Evolutionary conservation across 352 stramenopile genomes (phyloP).

Genomic region (Phytopythium oedochilum): DNA sequence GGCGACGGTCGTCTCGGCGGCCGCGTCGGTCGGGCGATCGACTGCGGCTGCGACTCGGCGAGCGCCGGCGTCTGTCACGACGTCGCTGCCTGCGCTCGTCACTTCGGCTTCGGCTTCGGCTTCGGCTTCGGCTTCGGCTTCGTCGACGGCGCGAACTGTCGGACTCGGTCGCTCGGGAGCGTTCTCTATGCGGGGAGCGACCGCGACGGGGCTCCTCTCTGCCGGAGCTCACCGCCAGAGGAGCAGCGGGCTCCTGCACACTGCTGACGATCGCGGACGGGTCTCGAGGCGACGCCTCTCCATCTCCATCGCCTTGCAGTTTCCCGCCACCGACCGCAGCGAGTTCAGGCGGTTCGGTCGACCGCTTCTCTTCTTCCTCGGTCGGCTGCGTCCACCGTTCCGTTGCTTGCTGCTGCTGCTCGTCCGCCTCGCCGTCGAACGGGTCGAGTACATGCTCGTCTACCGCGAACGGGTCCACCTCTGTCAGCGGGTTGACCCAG

Average conservation of each 20-base stretch:
- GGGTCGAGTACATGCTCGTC: constrained; percentile 34
- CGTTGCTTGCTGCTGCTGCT: not conserved
- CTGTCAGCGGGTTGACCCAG: constrained; percentile 73
- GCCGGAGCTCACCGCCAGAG: not conserved
- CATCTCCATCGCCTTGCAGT: not conserved
- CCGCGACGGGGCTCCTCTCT: not conserved
- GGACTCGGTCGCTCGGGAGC: not conserved
- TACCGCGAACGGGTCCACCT: constrained; percentile 57
- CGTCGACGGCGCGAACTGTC: not conserved
- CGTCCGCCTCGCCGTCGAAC: constrained; percentile 8
- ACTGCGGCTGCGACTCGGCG: constrained; percentile 13
- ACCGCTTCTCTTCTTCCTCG: constrained; percentile 4
- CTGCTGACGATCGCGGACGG: not conserved
- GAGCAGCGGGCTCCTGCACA: not conserved
- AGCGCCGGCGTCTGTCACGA: constrained; percentile 1
- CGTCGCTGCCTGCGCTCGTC: constrained; percentile 11
- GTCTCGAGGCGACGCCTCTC: not conserved
- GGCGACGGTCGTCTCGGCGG: not conserved
- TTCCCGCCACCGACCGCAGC: not conserved
- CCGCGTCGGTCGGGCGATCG: not conserved
- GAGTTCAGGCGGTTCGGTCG: not conserved
- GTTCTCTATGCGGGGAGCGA: not conserved
- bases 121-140: constrained; percentile 12
- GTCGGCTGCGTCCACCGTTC: not conserved
- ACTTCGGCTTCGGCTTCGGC: constrained; percentile 7